phyloP scores from a whole-genome alignment of 768 basidiomycete genomes.

The Agrocybe pediades region DNA sequence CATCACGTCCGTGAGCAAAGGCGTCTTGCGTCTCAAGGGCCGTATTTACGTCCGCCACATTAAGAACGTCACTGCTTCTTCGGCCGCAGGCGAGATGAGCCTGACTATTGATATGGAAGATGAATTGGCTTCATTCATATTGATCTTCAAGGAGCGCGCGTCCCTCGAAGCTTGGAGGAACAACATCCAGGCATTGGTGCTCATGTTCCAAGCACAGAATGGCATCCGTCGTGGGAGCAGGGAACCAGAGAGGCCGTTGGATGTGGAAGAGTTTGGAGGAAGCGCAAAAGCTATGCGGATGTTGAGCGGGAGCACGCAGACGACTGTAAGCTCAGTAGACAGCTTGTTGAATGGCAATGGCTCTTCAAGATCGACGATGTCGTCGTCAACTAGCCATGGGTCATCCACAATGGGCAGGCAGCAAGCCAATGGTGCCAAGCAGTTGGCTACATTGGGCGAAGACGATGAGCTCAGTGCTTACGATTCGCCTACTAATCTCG shows the following conservation, averaged over 20 bases:
- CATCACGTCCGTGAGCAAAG: constrained; percentile 47
- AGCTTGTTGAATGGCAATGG: constrained; percentile 69
- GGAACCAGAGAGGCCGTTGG: constrained; percentile 32
- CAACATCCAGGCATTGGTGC: constrained; percentile 79
- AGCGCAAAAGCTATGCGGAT: constrained; percentile 77
- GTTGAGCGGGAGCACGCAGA: constrained; percentile 75
- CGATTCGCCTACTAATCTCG: constrained; percentile 57
- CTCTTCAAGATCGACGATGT: constrained; percentile 67
- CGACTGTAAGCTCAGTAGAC: constrained; percentile 64
- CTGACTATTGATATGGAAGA: constrained; percentile 99
- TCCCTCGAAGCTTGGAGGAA: constrained; percentile 88
- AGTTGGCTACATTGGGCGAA: constrained; percentile 65
- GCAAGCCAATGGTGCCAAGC: constrained; percentile 40
- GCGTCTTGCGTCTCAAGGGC: constrained; percentile 89
- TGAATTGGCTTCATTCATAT: constrained; percentile 93
- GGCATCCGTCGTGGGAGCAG: constrained; percentile 26
- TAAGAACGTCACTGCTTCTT: constrained; percentile 81
- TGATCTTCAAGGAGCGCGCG: constrained; percentile 91
- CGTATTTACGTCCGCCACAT: constrained; percentile 96
- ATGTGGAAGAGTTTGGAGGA: constrained; percentile 79
- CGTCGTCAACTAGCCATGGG: constrained; percentile 74
- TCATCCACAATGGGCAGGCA: constrained; percentile 45
- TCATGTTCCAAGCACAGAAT: constrained; percentile 63
- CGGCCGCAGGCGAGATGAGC: constrained; percentile 80
- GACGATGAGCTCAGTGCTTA: constrained; percentile 67